phyloP scores from a whole-genome alignment of 441 rosid species.

The Erodium texanum region DNA sequence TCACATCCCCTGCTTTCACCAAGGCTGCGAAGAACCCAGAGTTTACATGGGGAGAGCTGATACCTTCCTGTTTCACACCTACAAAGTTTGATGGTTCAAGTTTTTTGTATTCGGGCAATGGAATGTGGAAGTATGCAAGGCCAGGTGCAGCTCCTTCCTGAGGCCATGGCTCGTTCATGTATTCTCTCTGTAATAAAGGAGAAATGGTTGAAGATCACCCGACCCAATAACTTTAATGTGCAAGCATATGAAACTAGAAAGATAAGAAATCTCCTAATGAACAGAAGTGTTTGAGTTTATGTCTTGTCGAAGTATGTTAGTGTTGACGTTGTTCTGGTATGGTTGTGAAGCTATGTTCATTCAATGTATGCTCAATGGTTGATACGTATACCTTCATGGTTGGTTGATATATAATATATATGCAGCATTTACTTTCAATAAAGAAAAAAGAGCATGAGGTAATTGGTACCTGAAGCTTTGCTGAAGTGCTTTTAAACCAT shows the following conservation, averaged over 20 bases:
- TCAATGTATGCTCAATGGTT: too few relatives aligned
- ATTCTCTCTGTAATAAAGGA: conserved; percentile 33
- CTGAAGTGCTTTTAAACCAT: conserved; percentile 67
- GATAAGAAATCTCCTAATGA: background rate
- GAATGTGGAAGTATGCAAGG: conserved; percentile 72
- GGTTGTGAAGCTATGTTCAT: too few relatives aligned
- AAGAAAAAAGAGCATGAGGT: background rate
- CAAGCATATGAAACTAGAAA: too few relatives aligned
- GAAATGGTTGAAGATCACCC: background rate
- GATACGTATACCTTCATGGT: too few relatives aligned
- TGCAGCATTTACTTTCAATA: too few relatives aligned
- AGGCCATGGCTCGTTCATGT: conserved; percentile 43
- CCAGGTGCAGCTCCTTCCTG: conserved; percentile 64
- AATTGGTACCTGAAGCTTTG: conserved; percentile 42
- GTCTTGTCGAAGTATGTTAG: too few relatives aligned
- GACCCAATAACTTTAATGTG: too few relatives aligned
- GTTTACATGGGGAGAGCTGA: conserved; percentile 56
- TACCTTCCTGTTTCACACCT: conserved; percentile 63
- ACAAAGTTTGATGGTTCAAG: conserved; percentile 45
- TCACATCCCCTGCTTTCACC: conserved; percentile 69
- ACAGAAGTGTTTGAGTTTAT: too few relatives aligned
- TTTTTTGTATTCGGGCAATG: conserved; percentile 52
- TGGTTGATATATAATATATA: too few relatives aligned
- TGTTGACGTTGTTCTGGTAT: too few relatives aligned
- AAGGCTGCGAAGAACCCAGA: conserved; percentile 76